These are phyloP conservation scores for Stramenopiles sp. DNA, from an alignment of 352 stramenopile genomes.

Conservation along the genomic window DNA sequence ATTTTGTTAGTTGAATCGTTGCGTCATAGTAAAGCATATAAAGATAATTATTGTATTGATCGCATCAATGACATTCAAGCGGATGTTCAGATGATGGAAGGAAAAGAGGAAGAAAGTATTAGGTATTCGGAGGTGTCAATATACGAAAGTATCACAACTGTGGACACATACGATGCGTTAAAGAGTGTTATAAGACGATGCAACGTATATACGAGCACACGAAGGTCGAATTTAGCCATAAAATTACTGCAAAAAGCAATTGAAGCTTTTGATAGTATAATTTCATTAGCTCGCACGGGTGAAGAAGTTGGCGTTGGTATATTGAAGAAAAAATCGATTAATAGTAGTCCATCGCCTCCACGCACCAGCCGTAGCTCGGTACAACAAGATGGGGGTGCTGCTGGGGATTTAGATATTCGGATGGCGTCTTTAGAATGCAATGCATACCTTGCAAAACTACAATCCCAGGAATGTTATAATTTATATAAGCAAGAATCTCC, in stretches of 20 bases:
- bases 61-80: not conserved
- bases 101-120: not conserved
- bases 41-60: not conserved
- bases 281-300: not conserved
- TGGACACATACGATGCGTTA: not conserved
- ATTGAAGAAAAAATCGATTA: not conserved
- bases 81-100: not conserved
- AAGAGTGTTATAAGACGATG: not conserved
- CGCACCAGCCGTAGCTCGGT: not conserved
- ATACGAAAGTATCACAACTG: not conserved
- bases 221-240: not conserved
- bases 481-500: not conserved
- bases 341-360: not conserved
- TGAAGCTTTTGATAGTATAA: not conserved
- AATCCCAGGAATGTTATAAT: not conserved
- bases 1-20: not conserved
- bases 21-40: not conserved
- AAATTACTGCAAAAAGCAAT: not conserved
- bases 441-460: not conserved
- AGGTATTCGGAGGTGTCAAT: not conserved
- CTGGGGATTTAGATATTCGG: not conserved
- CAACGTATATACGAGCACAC: not conserved
- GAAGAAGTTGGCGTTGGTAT: not conserved
- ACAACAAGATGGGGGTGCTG: not conserved
- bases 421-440: not conserved